Base-by-base conservation (phyloP, 306 rosid species). In the Ormosia semicastrata region DNA sequence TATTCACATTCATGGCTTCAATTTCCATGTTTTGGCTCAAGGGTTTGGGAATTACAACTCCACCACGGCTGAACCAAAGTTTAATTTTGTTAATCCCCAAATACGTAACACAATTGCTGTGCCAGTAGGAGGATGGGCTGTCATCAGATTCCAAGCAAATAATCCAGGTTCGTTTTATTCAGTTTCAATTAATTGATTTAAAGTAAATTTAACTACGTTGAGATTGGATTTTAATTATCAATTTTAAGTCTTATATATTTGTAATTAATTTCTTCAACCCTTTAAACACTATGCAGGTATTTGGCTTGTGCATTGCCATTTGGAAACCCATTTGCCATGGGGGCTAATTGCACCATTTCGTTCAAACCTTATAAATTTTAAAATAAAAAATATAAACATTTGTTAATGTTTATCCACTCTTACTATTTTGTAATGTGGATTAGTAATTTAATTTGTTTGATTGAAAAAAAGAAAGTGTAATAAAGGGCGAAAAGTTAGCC, bases 301-400 rank as follows among this genome's bases (percentile, higher is more conserved):
- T 6, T 93, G 98, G 98, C 4, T 87, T 13, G 78, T 83, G 8
- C 97, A 91, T 6, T 93, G 97, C 72, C 98, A 93, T 73, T 15
- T 93, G 40, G 93, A 93, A 8, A 84, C 57, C 15, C 94, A 93
- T 75, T 18, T 93, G 84, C 91, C 98, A 0, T 89, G 92, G 90
- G 98, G 98, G 97, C 76, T 91, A 62, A 60, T 2, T 15, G 3
- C 49, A 49, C 6, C 5, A 32, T 30, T 53, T 24, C 30, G 14
- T 13, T 37, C 1, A 52, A 43, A 43, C 66, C 7, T 39, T 18
- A 65, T 62, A 53, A 9, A 57, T 54, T 66, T 30, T 47, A 11
- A 17, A 41, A 53, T 4, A 33, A n/a, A 47, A 64, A 56, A 4
- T n/a, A 57, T 37, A 4, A 65, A 12, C 3, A 37, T 1, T 17